A percentile compares a stretch with the other conserved stretches of the same genome.
These are phyloP conservation scores for Mortierella antarctica DNA, from an alignment of 192 early-diverging fungal species.

Conservation along the genomic window DNA sequence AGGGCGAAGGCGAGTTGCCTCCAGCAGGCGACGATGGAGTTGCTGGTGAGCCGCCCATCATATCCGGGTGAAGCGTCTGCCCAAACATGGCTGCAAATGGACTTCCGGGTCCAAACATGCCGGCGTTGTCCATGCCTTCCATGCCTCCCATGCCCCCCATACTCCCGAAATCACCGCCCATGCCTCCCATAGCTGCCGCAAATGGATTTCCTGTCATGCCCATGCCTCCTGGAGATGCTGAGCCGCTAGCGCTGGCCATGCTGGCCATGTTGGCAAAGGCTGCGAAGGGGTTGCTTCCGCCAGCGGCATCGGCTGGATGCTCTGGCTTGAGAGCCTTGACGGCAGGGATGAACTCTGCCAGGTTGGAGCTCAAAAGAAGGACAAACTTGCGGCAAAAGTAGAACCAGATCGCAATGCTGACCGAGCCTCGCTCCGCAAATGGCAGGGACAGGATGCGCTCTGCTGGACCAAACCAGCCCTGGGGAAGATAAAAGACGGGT, in stretches of 20 bases:
- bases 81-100: conserved; percentile 42
- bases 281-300: conserved; percentile 15
- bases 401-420: conserved; percentile 83
- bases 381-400: conserved; percentile 75
- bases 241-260: conserved; percentile 13
- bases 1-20: conserved; percentile 14
- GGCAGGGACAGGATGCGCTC: conserved; percentile 75
- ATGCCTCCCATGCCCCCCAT: conserved; percentile 16
- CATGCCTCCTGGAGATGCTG: conserved; percentile 19
- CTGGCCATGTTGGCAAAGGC: conserved; percentile 44
- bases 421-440: conserved; percentile 77
- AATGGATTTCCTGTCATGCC: conserved; percentile 33
- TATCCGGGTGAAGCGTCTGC: conserved; percentile 16
- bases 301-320: conserved; percentile 11
- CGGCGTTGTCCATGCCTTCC: conserved; percentile 8
- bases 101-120: conserved; percentile 27
- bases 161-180: conserved; percentile 18
- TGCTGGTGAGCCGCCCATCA: not conserved
- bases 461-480: conserved; percentile 82
- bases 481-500: conserved; percentile 82
- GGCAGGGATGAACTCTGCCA: conserved; percentile 42
- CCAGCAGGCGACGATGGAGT: not conserved
- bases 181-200: conserved; percentile 23
- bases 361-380: conserved; percentile 52
- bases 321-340: conserved; percentile 28